phyloP scores from a whole-genome alignment of 2,329 filamentous ascomycete species.

The Leptographium flavum region DNA sequence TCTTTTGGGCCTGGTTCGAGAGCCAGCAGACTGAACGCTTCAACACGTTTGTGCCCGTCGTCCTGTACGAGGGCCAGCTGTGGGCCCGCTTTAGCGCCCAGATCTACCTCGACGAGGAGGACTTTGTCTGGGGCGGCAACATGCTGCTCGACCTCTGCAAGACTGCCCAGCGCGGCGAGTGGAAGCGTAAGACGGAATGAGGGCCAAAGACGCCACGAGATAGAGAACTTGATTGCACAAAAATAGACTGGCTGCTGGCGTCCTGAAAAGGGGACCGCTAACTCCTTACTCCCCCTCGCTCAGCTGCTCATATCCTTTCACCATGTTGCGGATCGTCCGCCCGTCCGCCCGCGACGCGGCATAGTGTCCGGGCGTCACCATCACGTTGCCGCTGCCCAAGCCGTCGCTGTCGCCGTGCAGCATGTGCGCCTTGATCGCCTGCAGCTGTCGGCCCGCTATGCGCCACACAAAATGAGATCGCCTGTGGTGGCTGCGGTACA shows the following conservation, averaged over 20 bases:
- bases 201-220: neutral
- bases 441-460: constrained; percentile 34
- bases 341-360: constrained; percentile 22
- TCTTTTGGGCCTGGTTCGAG: constrained; percentile 23
- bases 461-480: constrained; percentile 26
- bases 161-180: constrained; percentile 8
- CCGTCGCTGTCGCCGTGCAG: neutral
- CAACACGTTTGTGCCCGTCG: constrained; percentile 44
- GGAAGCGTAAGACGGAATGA: constrained; percentile 2
- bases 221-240: neutral
- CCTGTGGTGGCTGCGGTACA: constrained; percentile 26
- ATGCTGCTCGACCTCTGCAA: constrained; percentile 24
- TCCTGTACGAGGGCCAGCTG: constrained; percentile 38
- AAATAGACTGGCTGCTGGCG: too few relatives aligned
- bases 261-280: too few relatives aligned
- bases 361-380: constrained; percentile 23
- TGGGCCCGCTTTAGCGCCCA: constrained; percentile 53
- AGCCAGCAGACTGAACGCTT: constrained; percentile 24
- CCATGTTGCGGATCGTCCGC: constrained; percentile 12
- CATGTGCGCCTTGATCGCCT: constrained; percentile 26
- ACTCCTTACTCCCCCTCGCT: constrained; percentile 1
- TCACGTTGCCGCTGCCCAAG: constrained; percentile 14
- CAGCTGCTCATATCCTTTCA: constrained; percentile 5
- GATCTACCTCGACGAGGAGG: constrained; percentile 49
- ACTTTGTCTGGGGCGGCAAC: constrained; percentile 48